Percentiles rank a stretch among this genome's conserved stretches.
Evolutionary conservation across 345 rosid species (phyloP).

Genomic region (Boechera divaricarpa): DNA sequence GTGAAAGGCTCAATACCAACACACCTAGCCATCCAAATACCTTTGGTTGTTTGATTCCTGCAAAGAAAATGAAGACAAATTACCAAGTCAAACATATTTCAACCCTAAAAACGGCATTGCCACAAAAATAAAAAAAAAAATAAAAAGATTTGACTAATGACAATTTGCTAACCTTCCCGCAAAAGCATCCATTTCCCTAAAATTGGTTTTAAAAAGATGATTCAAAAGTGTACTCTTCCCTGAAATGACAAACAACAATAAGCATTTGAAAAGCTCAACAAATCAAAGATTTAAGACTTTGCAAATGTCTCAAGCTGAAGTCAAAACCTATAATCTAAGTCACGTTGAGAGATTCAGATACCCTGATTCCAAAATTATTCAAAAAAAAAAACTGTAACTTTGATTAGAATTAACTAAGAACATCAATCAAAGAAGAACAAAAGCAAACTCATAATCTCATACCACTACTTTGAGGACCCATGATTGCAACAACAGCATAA

Average conservation of each 20-base stretch:
- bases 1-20: slow-evolving; percentile 75
- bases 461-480: slow-evolving; percentile 96
- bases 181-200: slow-evolving; percentile 81
- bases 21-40: slow-evolving; percentile 78
- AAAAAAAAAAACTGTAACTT: not conserved
- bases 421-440: not conserved
- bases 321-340: not conserved
- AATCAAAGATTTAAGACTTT: slow-evolving; percentile 24
- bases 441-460: slow-evolving; percentile 30
- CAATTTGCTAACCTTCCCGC: slow-evolving; percentile 60
- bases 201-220: slow-evolving; percentile 73
- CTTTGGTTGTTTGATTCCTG: slow-evolving; percentile 86
- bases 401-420: not conserved
- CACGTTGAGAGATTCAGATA: not conserved
- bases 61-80: slow-evolving; percentile 16
- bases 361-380: not conserved
- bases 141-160: not conserved
- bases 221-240: slow-evolving; percentile 84
- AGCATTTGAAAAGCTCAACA: not conserved
- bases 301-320: not conserved
- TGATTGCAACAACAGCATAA: slow-evolving; percentile 81
- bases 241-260: slow-evolving; percentile 27
- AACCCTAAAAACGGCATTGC: slow-evolving; percentile 19
- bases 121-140: not conserved
- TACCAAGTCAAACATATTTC: slow-evolving; percentile 18